Conservation (phyloP, 441 rosid species). For the Syzygium malaccense region DNA sequence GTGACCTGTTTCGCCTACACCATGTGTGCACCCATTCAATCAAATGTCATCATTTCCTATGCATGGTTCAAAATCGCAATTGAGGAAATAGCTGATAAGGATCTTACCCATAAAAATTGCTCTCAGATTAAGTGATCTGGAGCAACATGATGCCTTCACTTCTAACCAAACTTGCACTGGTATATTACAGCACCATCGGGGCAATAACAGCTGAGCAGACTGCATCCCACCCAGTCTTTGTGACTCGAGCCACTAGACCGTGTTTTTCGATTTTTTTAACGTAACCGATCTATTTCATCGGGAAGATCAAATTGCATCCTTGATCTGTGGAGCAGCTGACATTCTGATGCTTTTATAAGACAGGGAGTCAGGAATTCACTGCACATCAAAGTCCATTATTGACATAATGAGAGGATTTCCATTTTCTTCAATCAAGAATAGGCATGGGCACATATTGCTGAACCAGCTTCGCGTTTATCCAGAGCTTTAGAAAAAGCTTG, state of each 20-base stretch:
- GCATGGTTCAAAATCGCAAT: neutral
- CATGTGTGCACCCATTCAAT: neutral
- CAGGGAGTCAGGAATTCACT: neutral
- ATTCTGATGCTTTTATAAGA: neutral
- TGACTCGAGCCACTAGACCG: neutral
- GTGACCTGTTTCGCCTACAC: neutral
- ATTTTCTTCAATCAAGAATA: neutral
- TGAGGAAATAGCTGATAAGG: neutral
- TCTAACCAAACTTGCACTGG: neutral
- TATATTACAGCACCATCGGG: neutral
- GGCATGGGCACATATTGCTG: neutral
- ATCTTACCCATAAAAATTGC: neutral
- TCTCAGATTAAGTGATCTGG: neutral
- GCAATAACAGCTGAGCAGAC: neutral
- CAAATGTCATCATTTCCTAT: neutral
- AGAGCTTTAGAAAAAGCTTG: neutral
- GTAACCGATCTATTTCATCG: neutral
- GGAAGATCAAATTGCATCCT: neutral
- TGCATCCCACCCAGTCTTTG: neutral
- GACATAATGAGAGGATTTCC: neutral
- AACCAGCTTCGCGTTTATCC: neutral
- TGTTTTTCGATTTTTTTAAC: neutral
- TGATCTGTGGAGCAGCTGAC: neutral
- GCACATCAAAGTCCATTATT: neutral
- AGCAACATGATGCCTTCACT: neutral